A percentile compares a stretch with the other conserved stretches of the same genome.
phyloP scores from a whole-genome alignment of 2,329 filamentous ascomycete genomes.

The Fusarium concolor region DNA sequence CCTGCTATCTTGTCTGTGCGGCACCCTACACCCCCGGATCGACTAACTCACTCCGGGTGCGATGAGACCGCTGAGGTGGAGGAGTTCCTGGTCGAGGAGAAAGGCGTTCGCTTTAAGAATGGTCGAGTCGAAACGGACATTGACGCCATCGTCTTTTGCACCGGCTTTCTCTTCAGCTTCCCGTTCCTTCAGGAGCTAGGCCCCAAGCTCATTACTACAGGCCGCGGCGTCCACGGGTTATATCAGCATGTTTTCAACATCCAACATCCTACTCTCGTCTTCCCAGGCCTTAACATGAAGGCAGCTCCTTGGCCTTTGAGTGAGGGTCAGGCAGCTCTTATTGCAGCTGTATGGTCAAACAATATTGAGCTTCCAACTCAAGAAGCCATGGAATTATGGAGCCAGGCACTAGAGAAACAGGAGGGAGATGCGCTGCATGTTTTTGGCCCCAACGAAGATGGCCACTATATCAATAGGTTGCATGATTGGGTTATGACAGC shows the following conservation, averaged over 20 bases:
- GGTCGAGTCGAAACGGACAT: slow-evolving; percentile 73
- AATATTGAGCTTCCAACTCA: slow-evolving; percentile 71
- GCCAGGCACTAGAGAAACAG: slow-evolving; percentile 69
- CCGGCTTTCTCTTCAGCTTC: slow-evolving; percentile 87
- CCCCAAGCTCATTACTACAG: slow-evolving; percentile 71
- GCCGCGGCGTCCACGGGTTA: slow-evolving; percentile 75
- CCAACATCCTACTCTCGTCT: slow-evolving; percentile 80
- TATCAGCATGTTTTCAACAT: slow-evolving; percentile 86
- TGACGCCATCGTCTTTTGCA: slow-evolving; percentile 86
- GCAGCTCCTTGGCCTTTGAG: slow-evolving; percentile 89
- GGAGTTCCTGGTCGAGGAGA: slow-evolving; percentile 63
- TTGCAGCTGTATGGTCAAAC: slow-evolving; percentile 82
- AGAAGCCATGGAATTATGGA: slow-evolving; percentile 77
- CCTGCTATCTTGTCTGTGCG: slow-evolving; percentile 75
- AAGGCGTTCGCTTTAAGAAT: slow-evolving; percentile 74
- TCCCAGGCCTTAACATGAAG: slow-evolving; percentile 80
- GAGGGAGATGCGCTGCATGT: slow-evolving; percentile 49
- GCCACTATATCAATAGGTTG: slow-evolving; percentile 75
- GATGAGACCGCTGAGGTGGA: slow-evolving; percentile 69
- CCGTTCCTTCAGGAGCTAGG: slow-evolving; percentile 72
- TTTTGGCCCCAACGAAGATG: slow-evolving; percentile 62
- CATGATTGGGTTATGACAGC: slow-evolving; percentile 70
- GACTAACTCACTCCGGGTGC: slow-evolving; percentile 58
- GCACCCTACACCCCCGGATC: slow-evolving; percentile 60
- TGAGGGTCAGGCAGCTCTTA: slow-evolving; percentile 81